Base-by-base conservation (phyloP, 306 rosid species). In the Oxytropis ochrocephala region DNA sequence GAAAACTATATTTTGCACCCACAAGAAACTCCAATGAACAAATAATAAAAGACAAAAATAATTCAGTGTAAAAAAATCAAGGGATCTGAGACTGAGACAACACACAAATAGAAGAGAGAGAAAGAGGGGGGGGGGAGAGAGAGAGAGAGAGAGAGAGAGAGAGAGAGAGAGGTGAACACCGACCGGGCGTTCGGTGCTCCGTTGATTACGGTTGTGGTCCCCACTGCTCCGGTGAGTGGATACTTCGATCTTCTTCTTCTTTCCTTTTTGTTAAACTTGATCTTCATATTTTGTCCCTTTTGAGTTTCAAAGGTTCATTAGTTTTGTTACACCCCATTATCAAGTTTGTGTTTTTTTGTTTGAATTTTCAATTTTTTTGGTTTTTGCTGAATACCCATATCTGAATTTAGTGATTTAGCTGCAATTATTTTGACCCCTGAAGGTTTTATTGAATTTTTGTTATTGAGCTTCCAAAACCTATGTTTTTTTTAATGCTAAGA, bases 131-230 rank as follows among this genome's bases (percentile, higher is more conserved):
- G n/a, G n/a, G n/a, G n/a, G 51, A 66, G 65, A 50, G 30, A 76
- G 55, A 44, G 63, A 61, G 56, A 64, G 63, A 69, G 24, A n/a
- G n/a, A n/a, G n/a, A n/a, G n/a, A n/a, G 51, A 66, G 65, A 50
- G 30, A 76, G 55, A 44, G 63, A 61, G 56, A 64, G 63, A 69
- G 24, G 54, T 52, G 73, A 64, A 70, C 77, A 70, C 53, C 80
- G 63, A 52, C 54, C 24, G 8, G 69, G 29, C 64, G 29, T 64
- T 74, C 60, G 69, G 81, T 41, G 73, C 83, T 78, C 81, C 78
- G 78, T 56, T 75, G 70, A 70, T 75, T 39, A 60, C 80, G 76
- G 83, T 54, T 29, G 73, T 78, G 72, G 70, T 48, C 64, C 57
- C 69, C 76, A 21, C 62, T 21, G 9, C 72, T 43, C 75, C 49